Evolutionary conservation across 176 grass and related monocot genomes (phyloP).

Genomic region (Luzula sylvatica): DNA sequence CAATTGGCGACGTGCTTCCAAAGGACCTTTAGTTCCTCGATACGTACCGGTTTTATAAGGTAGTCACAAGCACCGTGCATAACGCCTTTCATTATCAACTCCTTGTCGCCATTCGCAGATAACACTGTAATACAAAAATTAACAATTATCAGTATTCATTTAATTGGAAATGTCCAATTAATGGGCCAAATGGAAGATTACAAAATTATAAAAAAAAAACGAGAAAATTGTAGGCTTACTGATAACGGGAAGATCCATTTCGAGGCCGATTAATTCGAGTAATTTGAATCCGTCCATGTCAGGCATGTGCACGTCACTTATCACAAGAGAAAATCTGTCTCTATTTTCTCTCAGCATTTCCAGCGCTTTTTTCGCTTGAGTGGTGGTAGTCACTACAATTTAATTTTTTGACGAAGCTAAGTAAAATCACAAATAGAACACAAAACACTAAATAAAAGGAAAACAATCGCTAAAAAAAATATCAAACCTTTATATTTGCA

Average conservation of each 20-base stretch:
- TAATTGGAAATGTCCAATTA: background rate
- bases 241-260: no score
- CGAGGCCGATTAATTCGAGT: no score
- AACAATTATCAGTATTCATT: background rate
- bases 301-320: conserved; percentile 68
- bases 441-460: background rate
- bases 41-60: conserved; percentile 35
- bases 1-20: background rate
- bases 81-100: no score
- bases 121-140: conserved; percentile 30
- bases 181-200: background rate
- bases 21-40: conserved; percentile 31
- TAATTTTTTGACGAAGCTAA: background rate
- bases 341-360: conserved; percentile 38
- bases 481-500: conserved; percentile 54
- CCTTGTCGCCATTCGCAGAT: no score
- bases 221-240: conserved; percentile 31
- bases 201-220: conserved; percentile 13
- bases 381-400: conserved; percentile 38
- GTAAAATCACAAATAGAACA: background rate
- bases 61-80: conserved; percentile 43
- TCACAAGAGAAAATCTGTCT: no score
- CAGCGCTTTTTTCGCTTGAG: conserved; percentile 30
- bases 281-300: conserved; percentile 61
- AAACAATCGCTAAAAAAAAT: background rate